phyloP scores from a whole-genome alignment of 2,329 filamentous ascomycete genomes.

The Fonsecaea erecta region DNA sequence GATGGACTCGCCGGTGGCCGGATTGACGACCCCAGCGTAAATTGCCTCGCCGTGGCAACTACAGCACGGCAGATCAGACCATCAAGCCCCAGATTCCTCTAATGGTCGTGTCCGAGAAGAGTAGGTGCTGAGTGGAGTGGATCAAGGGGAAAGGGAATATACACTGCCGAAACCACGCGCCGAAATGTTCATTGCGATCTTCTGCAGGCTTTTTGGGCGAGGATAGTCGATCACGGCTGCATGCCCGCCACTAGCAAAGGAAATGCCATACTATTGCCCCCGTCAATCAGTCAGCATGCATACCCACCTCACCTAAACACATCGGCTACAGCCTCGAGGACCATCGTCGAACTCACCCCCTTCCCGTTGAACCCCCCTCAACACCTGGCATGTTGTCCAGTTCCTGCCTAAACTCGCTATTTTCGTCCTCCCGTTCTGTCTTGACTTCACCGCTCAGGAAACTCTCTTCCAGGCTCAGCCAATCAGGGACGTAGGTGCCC shows the following conservation, averaged over 20 bases:
- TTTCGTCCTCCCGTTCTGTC: constrained; percentile 47
- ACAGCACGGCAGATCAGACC: background rate
- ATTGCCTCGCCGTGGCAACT: constrained; percentile 49
- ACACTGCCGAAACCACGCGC: constrained; percentile 49
- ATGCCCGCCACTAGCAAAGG: constrained; percentile 52
- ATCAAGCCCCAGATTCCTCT: background rate
- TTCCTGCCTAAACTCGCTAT: constrained; percentile 53
- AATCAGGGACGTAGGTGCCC: constrained; percentile 45
- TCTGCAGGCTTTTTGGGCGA: constrained; percentile 47
- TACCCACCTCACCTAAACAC: background rate
- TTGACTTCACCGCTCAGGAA: constrained; percentile 50
- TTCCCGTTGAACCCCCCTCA: constrained; percentile 42
- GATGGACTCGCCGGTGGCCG: constrained; percentile 43
- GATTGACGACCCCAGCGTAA: constrained; percentile 45
- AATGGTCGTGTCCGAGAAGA: background rate
- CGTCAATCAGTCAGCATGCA: background rate
- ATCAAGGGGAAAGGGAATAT: background rate
- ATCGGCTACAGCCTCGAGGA: background rate
- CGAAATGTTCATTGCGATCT: constrained; percentile 49
- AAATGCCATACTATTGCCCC: constrained; percentile 43
- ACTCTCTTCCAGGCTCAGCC: constrained; percentile 49
- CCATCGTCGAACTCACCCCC: constrained; percentile 6
- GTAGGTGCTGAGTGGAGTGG: background rate
- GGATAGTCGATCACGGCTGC: constrained; percentile 56
- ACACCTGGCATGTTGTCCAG: constrained; percentile 51